Evolutionary conservation across 2,329 filamentous ascomycete species (phyloP), one percentile per base, ranked within the genome.

Genomic region (Apiospora sp.): DNA sequence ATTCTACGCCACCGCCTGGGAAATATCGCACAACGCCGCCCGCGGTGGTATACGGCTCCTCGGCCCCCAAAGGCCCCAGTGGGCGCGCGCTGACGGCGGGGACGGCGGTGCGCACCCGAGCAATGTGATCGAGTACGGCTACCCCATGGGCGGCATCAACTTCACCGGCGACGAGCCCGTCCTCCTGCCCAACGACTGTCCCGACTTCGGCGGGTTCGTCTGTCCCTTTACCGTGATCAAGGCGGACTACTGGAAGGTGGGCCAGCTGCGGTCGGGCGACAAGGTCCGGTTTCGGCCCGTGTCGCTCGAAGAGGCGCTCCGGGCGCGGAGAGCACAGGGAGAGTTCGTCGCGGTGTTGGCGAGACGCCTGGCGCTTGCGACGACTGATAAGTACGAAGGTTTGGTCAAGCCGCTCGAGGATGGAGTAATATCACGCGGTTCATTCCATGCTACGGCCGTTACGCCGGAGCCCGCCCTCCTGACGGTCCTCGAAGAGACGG

Each of bases 61-160:
- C 1, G 90, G 90, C 0, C 89, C 90, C 0, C 84, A n/a, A n/a
- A n/a, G 86, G 0, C 88, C 89, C 0, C 85, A 87, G 74, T 92
- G 88, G 87, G 88, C 89, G 19, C 83, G 91, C 8, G 79, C 85
- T 44, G 86, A 89, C 74, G 91, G 90, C 14, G 91, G 90, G 0
- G 90, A 91, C 73, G 91, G 89, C 10, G 91, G 91, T 14, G 85
- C 87, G 0, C 91, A 92, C 78, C 91, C 91, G 0, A 87, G 84
- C 46, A 91, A 91, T 74, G 76, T 89, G 22, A 85, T 89, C 30
- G 88, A 90, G 74, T 90, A 91, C 75, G 89, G 89, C 2, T 92
- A 91, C 77, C 87, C 88, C 0, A 78, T 89, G 1, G 89, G 89
- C 0, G 86, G 86, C 0, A 76, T 91, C 37, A 91, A 91, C 74